phyloP scores from a whole-genome alignment of 805 yeast species.

The Sugiyamaella marilandica region DNA sequence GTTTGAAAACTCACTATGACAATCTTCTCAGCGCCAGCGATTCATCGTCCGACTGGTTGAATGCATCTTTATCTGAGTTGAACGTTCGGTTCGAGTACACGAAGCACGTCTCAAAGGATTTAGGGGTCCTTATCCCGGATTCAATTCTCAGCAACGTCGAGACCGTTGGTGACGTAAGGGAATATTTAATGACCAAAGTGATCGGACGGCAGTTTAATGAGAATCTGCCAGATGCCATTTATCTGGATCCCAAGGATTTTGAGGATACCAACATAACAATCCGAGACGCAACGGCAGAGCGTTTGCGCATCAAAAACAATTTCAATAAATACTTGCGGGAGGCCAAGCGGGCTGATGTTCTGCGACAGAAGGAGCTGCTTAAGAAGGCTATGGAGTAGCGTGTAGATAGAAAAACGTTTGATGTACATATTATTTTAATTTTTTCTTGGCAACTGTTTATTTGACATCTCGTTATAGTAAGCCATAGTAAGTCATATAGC shows the following conservation, averaged over 20 bases:
- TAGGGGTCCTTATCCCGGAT: conserved; percentile 54
- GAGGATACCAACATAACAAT: conserved; percentile 45
- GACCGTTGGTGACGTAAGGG: conserved; percentile 37
- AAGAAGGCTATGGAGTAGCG: conserved; percentile 24
- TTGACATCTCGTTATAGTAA: background rate
- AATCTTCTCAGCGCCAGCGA: background rate
- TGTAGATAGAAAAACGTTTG: conserved; percentile 3
- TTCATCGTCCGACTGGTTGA: conserved; percentile 3
- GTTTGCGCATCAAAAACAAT: conserved; percentile 41
- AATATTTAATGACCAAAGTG: conserved; percentile 35
- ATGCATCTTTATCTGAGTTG: conserved; percentile 38
- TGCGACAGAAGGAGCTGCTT: conserved; percentile 24
- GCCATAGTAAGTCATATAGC: background rate
- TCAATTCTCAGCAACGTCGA: conserved; percentile 41
- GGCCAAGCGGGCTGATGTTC: conserved; percentile 38
- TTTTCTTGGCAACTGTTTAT: background rate
- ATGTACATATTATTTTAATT: background rate
- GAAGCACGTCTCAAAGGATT: conserved; percentile 44
- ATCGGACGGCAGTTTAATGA: conserved; percentile 49
- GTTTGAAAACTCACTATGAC: conserved; percentile 3
- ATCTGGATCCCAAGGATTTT: conserved; percentile 52
- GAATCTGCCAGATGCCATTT: conserved; percentile 71
- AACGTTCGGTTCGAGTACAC: conserved; percentile 44
- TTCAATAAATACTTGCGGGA: conserved; percentile 44
- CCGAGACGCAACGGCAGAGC: conserved; percentile 47